Base-by-base conservation (phyloP, 345 rosid species). In the Citrus cavaleriei region DNA sequence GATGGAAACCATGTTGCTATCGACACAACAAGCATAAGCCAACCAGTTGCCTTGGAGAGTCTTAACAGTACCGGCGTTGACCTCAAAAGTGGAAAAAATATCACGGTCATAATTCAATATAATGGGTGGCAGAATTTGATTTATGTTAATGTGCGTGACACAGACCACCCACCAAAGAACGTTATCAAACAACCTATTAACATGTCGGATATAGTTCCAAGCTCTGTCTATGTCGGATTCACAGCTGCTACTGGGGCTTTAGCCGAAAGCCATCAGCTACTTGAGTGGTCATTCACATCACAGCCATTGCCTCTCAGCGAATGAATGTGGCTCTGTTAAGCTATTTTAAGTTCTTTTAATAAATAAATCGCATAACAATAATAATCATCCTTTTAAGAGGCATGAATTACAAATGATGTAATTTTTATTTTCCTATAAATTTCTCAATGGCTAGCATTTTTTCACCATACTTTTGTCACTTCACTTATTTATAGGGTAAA, bases 1-100 rank as follows among this genome's bases (percentile, higher is more conserved):
- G 84, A 88, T 9, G 84, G n/a, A 3, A 88, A 87, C 73, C 88
- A 84, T 8, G 8, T 81, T 5, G 88, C 81, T n/a, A 77, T 87
- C 18, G 84, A 77, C 69, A 82, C 87, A 24, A 79, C 54, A 27
- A 80, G 79, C 58, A 73, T 78, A 42, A 73, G 55, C 18, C 37
- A 19, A 58, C 74, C 86, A 0, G 49, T 80, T 8, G 59, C 57
- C 34, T 49, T 78, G 19, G 7, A 55, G 61, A 84, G 82, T 66
- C 81, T 88, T 22, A 77, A 46, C 54, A 19, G 55, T 72, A 79
- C 51, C 13, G 84, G 86, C 8, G 81, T 88, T 73, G 77, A 86
- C 22, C 85, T 86, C 12, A 86, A 76, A 81, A 84, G 87, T 79
- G 89, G 87, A 58, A 83, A 70, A 72, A 72, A 77, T 4, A 81